phyloP scores from a whole-genome alignment of 257 asterid species.

The Solanum megistacrolobum region DNA sequence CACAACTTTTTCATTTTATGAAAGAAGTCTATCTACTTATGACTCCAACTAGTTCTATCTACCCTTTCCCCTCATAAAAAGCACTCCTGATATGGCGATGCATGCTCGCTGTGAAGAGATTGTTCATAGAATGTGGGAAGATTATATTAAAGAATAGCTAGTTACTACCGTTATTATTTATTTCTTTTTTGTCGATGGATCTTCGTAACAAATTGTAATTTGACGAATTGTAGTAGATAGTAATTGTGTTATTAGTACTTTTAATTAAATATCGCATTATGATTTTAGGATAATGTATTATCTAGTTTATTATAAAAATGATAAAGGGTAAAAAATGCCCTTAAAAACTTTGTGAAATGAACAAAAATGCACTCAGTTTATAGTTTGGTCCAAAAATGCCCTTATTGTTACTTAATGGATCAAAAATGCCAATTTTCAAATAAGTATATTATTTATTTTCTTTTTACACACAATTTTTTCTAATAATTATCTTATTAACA shows the following conservation, averaged over 20 bases:
- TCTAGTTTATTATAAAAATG: too few species aligned
- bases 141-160: not conserved
- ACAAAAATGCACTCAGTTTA: not conserved
- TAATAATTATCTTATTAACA: not conserved
- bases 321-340: not conserved
- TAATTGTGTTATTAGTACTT: not conserved
- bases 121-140: not conserved
- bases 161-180: not conserved
- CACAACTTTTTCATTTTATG: not conserved
- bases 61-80: not conserved
- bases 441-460: not conserved
- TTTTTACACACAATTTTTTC: not conserved
- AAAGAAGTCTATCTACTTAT: not conserved
- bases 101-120: not conserved
- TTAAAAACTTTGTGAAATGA: not conserved
- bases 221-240: not conserved
- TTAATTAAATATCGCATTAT: too few species aligned
- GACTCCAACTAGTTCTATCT: not conserved
- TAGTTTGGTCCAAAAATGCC: not conserved
- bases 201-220: not conserved
- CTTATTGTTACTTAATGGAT: not conserved
- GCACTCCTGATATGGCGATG: not conserved
- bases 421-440: not conserved
- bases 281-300: not conserved
- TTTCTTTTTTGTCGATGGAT: not conserved